Evolutionary conservation across 352 stramenopile genomes (phyloP).

Genomic region (Phytophthora rubi): DNA sequence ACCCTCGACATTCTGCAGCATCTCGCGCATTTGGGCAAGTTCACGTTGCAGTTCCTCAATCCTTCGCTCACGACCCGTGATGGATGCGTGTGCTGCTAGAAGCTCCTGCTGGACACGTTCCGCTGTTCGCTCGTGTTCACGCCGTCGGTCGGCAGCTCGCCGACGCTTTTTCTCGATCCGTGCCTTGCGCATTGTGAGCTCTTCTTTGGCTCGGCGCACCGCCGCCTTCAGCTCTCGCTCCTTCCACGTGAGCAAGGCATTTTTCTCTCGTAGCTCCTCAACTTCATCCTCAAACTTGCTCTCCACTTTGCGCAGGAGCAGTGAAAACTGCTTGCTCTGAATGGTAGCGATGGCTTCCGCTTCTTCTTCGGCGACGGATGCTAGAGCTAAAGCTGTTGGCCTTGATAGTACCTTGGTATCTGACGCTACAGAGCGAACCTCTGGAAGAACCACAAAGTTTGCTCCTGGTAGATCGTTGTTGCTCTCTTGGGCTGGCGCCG

Average conservation of each 20-base stretch:
- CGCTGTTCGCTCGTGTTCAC: conserved; percentile 60
- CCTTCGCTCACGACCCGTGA: conserved; percentile 20
- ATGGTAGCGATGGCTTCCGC: conserved; percentile 26
- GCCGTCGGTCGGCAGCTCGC: conserved; percentile 63
- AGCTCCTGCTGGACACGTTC: conserved; percentile 55
- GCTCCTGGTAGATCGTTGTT: conserved; percentile 19
- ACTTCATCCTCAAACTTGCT: conserved; percentile 84
- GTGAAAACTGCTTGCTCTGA: conserved; percentile 59
- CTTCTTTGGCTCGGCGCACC: conserved; percentile 63
- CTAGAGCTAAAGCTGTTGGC: conserved; percentile 18
- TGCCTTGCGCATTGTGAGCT: conserved; percentile 68
- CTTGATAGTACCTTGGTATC: conserved; percentile 59
- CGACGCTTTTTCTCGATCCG: conserved; percentile 79
- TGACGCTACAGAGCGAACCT: conserved; percentile 46
- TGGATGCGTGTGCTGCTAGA: conserved; percentile 19
- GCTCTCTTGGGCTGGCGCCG: conserved; percentile 12
- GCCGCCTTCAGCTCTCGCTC: conserved; percentile 79
- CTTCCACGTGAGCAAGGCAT: conserved; percentile 70
- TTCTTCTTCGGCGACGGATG: conserved; percentile 35
- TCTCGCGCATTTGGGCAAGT: conserved; percentile 25
- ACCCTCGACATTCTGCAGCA: conserved; percentile 33
- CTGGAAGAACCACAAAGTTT: conserved; percentile 17
- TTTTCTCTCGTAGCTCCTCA: conserved; percentile 73
- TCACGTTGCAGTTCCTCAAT: conserved; percentile 30
- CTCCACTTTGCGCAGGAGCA: conserved; percentile 79